A percentile compares a stretch with the other conserved stretches of the same genome.
Evolutionary conservation across 441 rosid species (phyloP).

Genomic region (Arabidopsis hybrid): DNA sequence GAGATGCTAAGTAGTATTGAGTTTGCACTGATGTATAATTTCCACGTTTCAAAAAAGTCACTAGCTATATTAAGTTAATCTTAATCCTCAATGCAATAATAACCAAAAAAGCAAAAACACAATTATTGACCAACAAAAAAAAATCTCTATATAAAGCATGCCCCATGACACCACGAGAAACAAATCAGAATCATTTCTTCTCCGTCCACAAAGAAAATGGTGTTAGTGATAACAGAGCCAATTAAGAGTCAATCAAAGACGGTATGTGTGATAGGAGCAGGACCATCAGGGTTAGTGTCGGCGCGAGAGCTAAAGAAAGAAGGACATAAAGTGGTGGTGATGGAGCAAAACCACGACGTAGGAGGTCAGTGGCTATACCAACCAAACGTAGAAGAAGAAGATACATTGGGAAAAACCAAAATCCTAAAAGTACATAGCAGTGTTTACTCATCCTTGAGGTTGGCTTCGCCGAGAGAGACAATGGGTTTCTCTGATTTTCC

Average conservation of each 20-base stretch:
- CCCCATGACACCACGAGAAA: conserved; percentile 7
- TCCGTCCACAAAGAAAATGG: conserved; percentile 18
- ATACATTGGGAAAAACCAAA: conserved; percentile 47
- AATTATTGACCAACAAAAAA: background rate
- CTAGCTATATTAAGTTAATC: background rate
- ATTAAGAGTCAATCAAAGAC: conserved; percentile 31
- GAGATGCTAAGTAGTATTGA: no score
- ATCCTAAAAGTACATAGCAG: conserved; percentile 74
- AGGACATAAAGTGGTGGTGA: conserved; percentile 70
- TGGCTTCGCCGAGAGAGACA: conserved; percentile 71
- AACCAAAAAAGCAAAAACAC: no score
- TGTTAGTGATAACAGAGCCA: conserved; percentile 28
- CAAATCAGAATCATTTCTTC: conserved; percentile 19
- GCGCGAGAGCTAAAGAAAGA: conserved; percentile 81
- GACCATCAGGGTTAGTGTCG: conserved; percentile 85
- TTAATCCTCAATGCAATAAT: background rate
- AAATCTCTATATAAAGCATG: conserved; percentile 16
- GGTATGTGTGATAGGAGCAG: conserved; percentile 92
- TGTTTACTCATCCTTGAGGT: conserved; percentile 73
- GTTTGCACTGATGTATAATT: background rate
- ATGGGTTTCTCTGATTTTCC: conserved; percentile 94
- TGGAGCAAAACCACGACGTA: conserved; percentile 80
- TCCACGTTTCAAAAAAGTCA: background rate
- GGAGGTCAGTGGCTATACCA: conserved; percentile 94
- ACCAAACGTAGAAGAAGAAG: conserved; percentile 61